A percentile compares a stretch with the other conserved stretches of the same genome.
Evolutionary conservation across 2,329 filamentous ascomycete species (phyloP).

Genomic region (Ophiostoma tasmaniense): DNA sequence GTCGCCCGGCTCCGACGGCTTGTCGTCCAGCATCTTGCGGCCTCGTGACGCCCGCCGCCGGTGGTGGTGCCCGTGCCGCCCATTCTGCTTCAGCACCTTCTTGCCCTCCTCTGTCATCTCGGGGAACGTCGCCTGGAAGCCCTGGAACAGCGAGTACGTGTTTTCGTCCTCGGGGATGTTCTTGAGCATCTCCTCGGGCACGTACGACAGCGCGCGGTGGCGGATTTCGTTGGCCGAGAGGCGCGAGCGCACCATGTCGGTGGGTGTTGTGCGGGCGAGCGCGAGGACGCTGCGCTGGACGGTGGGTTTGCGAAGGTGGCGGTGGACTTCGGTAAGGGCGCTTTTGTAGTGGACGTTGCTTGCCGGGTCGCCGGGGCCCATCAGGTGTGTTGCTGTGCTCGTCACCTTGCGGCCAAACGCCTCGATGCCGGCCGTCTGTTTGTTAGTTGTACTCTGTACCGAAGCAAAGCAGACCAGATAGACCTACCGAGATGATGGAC

Average conservation of each 20-base stretch:
- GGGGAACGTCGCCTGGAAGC: conserved; percentile 85
- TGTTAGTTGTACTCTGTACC: background rate
- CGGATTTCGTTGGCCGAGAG: conserved; percentile 89
- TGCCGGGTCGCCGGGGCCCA: conserved; percentile 56
- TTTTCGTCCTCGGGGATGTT: conserved; percentile 85
- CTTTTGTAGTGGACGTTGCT: conserved; percentile 65
- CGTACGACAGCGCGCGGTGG: conserved; percentile 77
- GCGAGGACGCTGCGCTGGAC: conserved; percentile 87
- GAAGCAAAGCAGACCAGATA: too few species aligned
- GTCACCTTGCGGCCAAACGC: conserved; percentile 92
- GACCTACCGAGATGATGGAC: conserved; percentile 35
- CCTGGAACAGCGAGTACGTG: conserved; percentile 88
- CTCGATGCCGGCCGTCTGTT: conserved; percentile 76
- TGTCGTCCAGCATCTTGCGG: conserved; percentile 64
- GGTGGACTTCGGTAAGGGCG: conserved; percentile 82
- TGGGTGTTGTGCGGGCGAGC: conserved; percentile 83
- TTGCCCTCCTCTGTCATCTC: conserved; percentile 60
- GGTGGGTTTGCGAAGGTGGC: conserved; percentile 73
- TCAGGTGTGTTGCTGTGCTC: conserved; percentile 83
- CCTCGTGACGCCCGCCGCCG: conserved; percentile 64
- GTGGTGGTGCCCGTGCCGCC: conserved; percentile 41
- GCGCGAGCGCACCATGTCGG: conserved; percentile 84
- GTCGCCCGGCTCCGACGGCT: conserved; percentile 41
- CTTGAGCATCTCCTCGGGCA: conserved; percentile 80
- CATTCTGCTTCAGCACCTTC: conserved; percentile 32